phyloP scores from a whole-genome alignment of 805 yeast genomes.

The Schwanniomyces pseudopolymorphus region DNA sequence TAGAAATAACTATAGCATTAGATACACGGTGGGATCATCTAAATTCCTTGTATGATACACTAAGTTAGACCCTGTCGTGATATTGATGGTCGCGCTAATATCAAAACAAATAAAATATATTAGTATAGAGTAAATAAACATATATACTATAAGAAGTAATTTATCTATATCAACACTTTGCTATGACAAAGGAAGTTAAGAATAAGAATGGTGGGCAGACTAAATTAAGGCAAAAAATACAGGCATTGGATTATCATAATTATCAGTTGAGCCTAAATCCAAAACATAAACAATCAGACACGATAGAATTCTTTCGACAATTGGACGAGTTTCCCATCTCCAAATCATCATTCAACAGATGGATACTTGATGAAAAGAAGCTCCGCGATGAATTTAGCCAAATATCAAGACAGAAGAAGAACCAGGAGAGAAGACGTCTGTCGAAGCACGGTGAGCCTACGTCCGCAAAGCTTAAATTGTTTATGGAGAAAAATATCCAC shows the following conservation, averaged over 20 bases:
- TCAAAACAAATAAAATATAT: neutral
- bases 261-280: constrained; percentile 15
- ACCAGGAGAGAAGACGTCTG: constrained; percentile 4
- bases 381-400: constrained; percentile 8
- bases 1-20: too few species aligned
- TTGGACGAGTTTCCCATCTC: constrained; percentile 11
- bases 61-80: too few species aligned
- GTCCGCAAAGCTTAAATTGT: constrained; percentile 4
- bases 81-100: too few species aligned
- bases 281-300: constrained; percentile 17
- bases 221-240: constrained; percentile 10
- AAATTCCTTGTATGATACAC: too few species aligned
- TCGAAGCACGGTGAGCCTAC: constrained; percentile 3
- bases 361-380: constrained; percentile 13
- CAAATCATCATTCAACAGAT: constrained; percentile 16
- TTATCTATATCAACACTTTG: neutral
- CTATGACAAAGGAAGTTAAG: neutral
- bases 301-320: constrained; percentile 14
- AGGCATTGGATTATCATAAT: constrained; percentile 19
- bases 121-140: neutral
- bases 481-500: constrained; percentile 6
- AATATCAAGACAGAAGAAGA: constrained; percentile 3
- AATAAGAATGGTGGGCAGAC: constrained; percentile 6
- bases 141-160: too few species aligned
- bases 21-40: too few species aligned